Base-by-base conservation (phyloP, 768 basidiomycete genomes). In the Lactarius sanguifluus region DNA sequence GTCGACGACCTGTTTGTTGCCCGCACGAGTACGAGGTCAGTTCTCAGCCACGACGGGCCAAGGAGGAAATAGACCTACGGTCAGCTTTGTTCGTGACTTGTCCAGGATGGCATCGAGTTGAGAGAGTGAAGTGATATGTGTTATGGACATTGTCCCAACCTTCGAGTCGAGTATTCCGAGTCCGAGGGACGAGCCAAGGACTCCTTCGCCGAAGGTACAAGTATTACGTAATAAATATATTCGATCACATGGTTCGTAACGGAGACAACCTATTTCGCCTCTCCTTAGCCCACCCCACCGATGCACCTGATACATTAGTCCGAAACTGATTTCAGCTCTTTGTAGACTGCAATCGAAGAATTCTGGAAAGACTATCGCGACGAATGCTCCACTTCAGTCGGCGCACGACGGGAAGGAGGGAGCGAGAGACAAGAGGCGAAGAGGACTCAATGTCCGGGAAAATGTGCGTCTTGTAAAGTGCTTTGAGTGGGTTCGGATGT, bases 361-460 rank as follows among this genome's bases (percentile, higher is more conserved):
- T 56, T 73, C 80, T 83, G 5, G 89, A 84, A 32, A 90, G 77
- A 57, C 79, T 80, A 72, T 91, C 90, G 15, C 81, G 79, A 71
- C 86, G 85, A 57, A 90, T 75, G 45, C 83, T 85, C 88, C 89
- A 91, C 74, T 90, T 91, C 67, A 91, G 79, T 72, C 83, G 79
- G 64, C 83, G 85, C 72, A 91, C 80, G 28, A 83, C 79, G 16
- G 90, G 87, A 5, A 90, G 76, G 30, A 92, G 80, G 9, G 82
- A 79, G 34, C 87, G 84, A 1, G 87, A 86, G 58, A 91, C 76
- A 23, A 76, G 78, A 5, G 80, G 76, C 0, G 82, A 84, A 7
- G 86, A 85, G 2, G 83, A 84, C 69, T 89, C 87, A 40, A 86
- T 77, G 71, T 89, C 87, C 0, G 89, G 88, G 40, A 88, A 77